Evolutionary conservation across 2,329 filamentous ascomycete species (phyloP).

Genomic region (Fusarium sp.): DNA sequence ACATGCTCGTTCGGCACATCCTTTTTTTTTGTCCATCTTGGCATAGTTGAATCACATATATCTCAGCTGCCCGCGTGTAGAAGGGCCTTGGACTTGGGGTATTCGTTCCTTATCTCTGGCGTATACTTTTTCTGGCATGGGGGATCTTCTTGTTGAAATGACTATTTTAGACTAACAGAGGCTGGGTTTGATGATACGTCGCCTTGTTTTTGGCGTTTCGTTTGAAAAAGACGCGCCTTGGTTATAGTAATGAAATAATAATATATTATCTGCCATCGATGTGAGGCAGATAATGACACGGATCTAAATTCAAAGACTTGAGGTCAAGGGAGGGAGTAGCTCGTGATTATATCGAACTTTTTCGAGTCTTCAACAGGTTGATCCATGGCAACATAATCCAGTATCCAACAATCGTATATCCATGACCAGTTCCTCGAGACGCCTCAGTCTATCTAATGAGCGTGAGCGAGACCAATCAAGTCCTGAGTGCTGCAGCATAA

Average conservation of each 20-base stretch:
- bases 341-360: background rate
- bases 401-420: background rate
- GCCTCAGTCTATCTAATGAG: background rate
- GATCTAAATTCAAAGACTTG: background rate
- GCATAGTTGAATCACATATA: slow-evolving; percentile 36
- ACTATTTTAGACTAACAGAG: slow-evolving; percentile 24
- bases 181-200: slow-evolving; percentile 12
- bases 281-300: slow-evolving; percentile 6
- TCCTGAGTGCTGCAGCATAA: background rate
- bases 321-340: background rate
- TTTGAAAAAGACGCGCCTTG: slow-evolving; percentile 29
- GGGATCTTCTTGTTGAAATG: slow-evolving; percentile 23
- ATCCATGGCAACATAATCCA: background rate
- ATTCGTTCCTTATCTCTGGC: slow-evolving; percentile 28
- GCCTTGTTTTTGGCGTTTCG: slow-evolving; percentile 30
- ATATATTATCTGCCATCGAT: slow-evolving; percentile 32
- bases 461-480: no score
- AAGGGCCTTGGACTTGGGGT: slow-evolving; percentile 17
- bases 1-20: slow-evolving; percentile 18
- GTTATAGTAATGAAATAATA: slow-evolving; percentile 44
- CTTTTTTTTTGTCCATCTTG: slow-evolving; percentile 37
- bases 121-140: slow-evolving; percentile 16
- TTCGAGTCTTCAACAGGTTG: background rate
- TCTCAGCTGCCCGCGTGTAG: slow-evolving; percentile 12
- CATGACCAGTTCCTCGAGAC: background rate